Conservation (phyloP, 2,329 filamentous ascomycete genomes). For the Colletotrichum sp. region DNA sequence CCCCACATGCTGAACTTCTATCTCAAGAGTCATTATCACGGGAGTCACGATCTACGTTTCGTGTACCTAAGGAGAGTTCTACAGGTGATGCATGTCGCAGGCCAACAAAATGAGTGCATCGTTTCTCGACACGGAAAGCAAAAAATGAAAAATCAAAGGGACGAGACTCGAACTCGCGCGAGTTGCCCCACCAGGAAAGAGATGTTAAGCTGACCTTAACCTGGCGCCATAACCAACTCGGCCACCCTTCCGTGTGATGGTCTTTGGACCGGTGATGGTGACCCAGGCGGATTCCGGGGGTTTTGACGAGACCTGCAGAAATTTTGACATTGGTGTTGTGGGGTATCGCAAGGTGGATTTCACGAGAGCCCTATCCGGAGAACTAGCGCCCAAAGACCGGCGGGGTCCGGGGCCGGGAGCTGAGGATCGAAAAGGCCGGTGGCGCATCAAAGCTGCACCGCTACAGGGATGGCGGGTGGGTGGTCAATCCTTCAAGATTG, state of each 20-base stretch:
- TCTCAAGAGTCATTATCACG: background rate
- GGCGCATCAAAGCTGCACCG: background rate
- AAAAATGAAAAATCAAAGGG: background rate
- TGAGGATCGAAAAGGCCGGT: background rate
- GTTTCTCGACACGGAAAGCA: background rate
- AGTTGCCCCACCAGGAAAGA: background rate
- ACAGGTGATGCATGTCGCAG: background rate
- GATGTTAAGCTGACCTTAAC: background rate
- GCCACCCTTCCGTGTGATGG: background rate
- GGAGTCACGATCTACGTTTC: background rate
- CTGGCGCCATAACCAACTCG: background rate
- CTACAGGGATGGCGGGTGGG: background rate
- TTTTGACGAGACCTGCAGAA: background rate
- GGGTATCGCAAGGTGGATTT: background rate
- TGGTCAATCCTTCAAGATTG: background rate
- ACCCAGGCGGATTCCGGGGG: background rate
- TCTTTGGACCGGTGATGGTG: background rate
- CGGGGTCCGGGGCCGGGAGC: background rate
- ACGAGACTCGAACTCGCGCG: background rate
- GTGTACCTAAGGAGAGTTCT: background rate
- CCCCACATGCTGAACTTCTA: background rate
- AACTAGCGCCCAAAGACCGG: background rate
- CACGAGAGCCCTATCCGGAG: background rate
- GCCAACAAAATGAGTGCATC: background rate
- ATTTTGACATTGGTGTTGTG: background rate